phyloP scores from a whole-genome alignment of 495 filamentous ascomycete species.

The Penicillium atrosanguineum region DNA sequence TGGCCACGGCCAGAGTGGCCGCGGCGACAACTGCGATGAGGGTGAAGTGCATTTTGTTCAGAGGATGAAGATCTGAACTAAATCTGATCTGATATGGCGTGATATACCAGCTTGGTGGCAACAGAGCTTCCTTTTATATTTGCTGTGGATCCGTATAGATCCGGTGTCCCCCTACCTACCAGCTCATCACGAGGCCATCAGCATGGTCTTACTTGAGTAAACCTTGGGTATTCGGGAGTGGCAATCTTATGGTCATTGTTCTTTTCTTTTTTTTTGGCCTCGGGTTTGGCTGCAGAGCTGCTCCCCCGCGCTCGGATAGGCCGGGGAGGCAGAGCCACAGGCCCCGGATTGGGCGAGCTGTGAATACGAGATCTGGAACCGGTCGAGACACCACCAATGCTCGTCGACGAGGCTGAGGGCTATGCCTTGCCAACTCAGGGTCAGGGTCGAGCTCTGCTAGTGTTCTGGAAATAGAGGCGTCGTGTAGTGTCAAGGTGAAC shows the following conservation, averaged over 20 bases:
- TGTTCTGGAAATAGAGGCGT: neutral
- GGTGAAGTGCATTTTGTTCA: constrained; percentile 25
- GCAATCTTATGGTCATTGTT: neutral
- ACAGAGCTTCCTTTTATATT: constrained; percentile 14
- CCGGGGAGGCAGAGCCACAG: constrained; percentile 5
- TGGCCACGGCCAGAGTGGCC: constrained; percentile 24
- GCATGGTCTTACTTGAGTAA: constrained; percentile 1
- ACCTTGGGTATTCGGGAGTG: neutral
- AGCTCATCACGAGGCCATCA: constrained; percentile 13
- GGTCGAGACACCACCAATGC: constrained; percentile 16
- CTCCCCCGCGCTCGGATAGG: constrained; percentile 11
- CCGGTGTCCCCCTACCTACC: neutral
- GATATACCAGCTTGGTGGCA: neutral
- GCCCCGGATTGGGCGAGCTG: constrained; percentile 10
- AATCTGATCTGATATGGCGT: neutral
- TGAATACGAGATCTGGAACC: constrained; percentile 38
- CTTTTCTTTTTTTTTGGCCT: neutral
- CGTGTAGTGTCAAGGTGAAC: no score
- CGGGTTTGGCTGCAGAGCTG: neutral
- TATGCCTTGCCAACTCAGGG: constrained; percentile 8
- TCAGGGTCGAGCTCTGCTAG: neutral
- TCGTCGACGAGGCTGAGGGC: constrained; percentile 1
- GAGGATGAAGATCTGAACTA: constrained; percentile 1
- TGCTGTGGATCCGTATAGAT: neutral
- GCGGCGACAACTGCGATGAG: constrained; percentile 22